These are phyloP conservation scores for Aspergillus sojae DNA, from an alignment of 2,329 filamentous ascomycete species.

Conservation along the genomic window DNA sequence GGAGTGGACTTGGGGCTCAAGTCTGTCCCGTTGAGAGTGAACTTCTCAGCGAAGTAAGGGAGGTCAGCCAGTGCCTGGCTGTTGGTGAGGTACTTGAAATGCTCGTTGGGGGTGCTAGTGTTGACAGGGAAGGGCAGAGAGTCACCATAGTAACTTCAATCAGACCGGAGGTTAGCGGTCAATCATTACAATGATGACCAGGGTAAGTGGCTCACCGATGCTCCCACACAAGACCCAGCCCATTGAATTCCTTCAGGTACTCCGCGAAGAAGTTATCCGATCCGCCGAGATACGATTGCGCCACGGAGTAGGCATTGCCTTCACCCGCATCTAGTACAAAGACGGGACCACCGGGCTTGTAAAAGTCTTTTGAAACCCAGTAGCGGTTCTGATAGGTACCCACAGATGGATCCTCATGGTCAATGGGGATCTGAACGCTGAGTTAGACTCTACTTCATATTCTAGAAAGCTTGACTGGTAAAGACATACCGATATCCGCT, in stretches of 20 bases:
- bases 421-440: slow-evolving; percentile 34
- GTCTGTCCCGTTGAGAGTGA: slow-evolving; percentile 37
- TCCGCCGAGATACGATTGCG: background rate
- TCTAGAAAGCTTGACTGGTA: background rate
- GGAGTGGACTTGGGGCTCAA: slow-evolving; percentile 45
- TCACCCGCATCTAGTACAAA: slow-evolving; percentile 42
- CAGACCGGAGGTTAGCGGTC: slow-evolving; percentile 8
- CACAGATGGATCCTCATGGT: slow-evolving; percentile 37
- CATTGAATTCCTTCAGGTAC: slow-evolving; percentile 36
- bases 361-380: slow-evolving; percentile 57
- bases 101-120: slow-evolving; percentile 38
- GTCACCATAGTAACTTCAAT: slow-evolving; percentile 45
- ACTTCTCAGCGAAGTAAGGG: slow-evolving; percentile 47
- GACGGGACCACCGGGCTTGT: slow-evolving; percentile 59
- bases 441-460: background rate
- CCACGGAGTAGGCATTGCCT: background rate
- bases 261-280: background rate
- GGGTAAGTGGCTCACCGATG: slow-evolving; percentile 37
- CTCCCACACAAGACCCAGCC: slow-evolving; percentile 45
- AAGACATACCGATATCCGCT: background rate
- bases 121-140: slow-evolving; percentile 43
- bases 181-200: background rate
- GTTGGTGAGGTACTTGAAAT: slow-evolving; percentile 46
- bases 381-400: slow-evolving; percentile 59
- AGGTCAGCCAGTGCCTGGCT: slow-evolving; percentile 50